These are phyloP conservation scores for Penicillium sp. DNA, from an alignment of 2,329 filamentous ascomycete species.

Conservation along the genomic window DNA sequence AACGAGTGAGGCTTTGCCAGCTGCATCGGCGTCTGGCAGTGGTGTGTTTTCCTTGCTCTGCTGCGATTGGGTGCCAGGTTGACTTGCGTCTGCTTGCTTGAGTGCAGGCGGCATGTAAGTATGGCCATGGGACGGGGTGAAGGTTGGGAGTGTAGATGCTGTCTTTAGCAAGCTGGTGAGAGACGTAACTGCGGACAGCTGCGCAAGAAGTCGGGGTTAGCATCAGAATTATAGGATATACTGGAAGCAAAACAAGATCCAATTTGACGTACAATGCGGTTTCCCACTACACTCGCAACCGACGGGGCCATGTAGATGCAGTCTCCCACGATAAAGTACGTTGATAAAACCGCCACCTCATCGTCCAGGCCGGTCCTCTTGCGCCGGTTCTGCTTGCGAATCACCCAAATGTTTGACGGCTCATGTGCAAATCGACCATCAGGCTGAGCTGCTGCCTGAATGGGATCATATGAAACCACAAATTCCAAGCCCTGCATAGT, in stretches of 20 bases:
- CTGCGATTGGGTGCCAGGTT: too few species aligned
- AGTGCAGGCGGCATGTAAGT: conserved; percentile 48
- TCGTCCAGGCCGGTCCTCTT: conserved; percentile 39
- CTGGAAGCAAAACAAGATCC: too few species aligned
- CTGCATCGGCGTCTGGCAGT: conserved; percentile 34
- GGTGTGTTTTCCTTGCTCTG: conserved; percentile 44
- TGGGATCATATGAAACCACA: conserved; percentile 51
- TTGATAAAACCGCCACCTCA: conserved; percentile 47
- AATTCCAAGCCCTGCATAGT: conserved; percentile 53
- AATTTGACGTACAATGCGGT: conserved; percentile 46
- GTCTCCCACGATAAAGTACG: conserved; percentile 54
- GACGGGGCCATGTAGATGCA: conserved; percentile 55
- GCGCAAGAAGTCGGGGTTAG: not conserved
- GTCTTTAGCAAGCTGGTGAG: conserved; percentile 48
- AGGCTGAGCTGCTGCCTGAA: conserved; percentile 39
- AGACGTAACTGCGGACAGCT: conserved; percentile 51
- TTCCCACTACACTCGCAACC: conserved; percentile 50
- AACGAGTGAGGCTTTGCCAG: too few species aligned
- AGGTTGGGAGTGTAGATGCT: conserved; percentile 48
- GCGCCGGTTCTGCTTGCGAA: conserved; percentile 50
- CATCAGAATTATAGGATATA: conserved; percentile 8
- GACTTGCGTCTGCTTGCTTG: too few species aligned
- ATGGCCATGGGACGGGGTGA: conserved; percentile 52
- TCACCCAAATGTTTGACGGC: conserved; percentile 49
- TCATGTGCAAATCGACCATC: conserved; percentile 38